These are phyloP conservation scores for Fusarium lyarnte DNA, from an alignment of 2,329 filamentous ascomycete genomes.

Conservation along the genomic window DNA sequence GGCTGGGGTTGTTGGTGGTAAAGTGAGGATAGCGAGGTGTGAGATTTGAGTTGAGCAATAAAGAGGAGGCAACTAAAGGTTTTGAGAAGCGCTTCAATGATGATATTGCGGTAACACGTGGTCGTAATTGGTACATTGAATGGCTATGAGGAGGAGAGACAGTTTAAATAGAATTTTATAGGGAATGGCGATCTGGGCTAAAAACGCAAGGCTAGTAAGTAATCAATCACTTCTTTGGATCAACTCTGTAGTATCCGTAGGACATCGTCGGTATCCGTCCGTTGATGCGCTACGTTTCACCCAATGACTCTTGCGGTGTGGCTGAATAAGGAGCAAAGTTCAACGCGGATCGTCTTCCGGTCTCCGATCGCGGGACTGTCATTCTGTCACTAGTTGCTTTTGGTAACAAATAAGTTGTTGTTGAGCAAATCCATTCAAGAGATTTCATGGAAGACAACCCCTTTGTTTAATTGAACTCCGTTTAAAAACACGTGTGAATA, in stretches of 20 bases:
- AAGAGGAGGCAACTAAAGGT: constrained; percentile 10
- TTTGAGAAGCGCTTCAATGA: constrained; percentile 31
- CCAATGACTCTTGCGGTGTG: constrained; percentile 41
- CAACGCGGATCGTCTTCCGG: background rate
- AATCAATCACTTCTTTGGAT: constrained; percentile 8
- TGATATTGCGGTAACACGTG: constrained; percentile 33
- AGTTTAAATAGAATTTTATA: constrained; percentile 16
- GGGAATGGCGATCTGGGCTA: constrained; percentile 17
- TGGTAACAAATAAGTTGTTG: background rate
- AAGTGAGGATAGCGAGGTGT: constrained; percentile 19
- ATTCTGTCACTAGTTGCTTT: background rate
- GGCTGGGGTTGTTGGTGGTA: background rate
- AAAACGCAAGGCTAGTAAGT: constrained; percentile 7
- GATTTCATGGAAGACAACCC: background rate
- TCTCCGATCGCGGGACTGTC: constrained; percentile 30
- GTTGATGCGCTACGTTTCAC: constrained; percentile 8
- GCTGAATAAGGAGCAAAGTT: constrained; percentile 34
- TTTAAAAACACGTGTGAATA: background rate
- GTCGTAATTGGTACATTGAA: constrained; percentile 38
- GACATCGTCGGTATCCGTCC: constrained; percentile 3
- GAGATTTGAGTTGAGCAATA: constrained; percentile 19
- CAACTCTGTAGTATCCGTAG: background rate
- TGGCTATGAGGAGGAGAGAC: constrained; percentile 3
- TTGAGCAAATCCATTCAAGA: constrained; percentile 6
- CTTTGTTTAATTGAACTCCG: background rate